Percentiles rank a stretch among this genome's conserved stretches.
Evolutionary conservation across 169 alveolate genomes (phyloP).

Genomic region (Perkinsus olseni): DNA sequence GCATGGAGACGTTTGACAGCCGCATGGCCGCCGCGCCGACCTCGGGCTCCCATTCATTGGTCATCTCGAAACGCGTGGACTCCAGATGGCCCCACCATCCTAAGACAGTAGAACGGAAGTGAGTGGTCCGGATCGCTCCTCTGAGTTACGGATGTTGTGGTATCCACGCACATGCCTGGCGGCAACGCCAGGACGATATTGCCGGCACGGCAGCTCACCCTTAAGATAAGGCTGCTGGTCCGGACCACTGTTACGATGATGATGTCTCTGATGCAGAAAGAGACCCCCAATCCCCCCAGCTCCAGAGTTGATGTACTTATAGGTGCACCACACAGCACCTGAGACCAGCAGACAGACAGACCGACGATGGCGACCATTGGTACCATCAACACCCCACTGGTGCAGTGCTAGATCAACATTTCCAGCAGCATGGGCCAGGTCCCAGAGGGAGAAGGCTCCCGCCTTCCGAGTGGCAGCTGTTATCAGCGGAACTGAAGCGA

Average conservation of each 20-base stretch:
- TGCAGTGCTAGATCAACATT: slow-evolving; percentile 9
- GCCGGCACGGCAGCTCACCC: too few species aligned
- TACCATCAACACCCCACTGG: slow-evolving; percentile 16
- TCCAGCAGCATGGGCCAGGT: slow-evolving; percentile 13
- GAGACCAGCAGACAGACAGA: neutral
- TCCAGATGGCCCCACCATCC: slow-evolving; percentile 10
- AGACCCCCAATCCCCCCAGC: slow-evolving; percentile 5
- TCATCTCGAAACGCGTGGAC: neutral
- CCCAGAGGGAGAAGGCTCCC: neutral
- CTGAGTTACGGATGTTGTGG: neutral
- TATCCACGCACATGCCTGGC: neutral
- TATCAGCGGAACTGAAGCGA: neutral
- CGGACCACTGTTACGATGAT: neutral
- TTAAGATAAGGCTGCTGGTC: neutral
- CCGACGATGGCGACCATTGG: neutral
- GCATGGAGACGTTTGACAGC: neutral
- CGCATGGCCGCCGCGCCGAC: neutral
- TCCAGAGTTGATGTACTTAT: slow-evolving; percentile 14
- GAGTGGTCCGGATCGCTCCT: neutral
- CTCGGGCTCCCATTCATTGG: neutral
- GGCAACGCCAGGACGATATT: too few species aligned
- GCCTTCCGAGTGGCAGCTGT: neutral
- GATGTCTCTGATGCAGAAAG: slow-evolving; percentile 9
- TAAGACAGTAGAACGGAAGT: neutral
- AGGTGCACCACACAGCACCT: neutral